Conservation (phyloP, 1,139 yeast genomes). For the Saccharomyces hybrid region DNA sequence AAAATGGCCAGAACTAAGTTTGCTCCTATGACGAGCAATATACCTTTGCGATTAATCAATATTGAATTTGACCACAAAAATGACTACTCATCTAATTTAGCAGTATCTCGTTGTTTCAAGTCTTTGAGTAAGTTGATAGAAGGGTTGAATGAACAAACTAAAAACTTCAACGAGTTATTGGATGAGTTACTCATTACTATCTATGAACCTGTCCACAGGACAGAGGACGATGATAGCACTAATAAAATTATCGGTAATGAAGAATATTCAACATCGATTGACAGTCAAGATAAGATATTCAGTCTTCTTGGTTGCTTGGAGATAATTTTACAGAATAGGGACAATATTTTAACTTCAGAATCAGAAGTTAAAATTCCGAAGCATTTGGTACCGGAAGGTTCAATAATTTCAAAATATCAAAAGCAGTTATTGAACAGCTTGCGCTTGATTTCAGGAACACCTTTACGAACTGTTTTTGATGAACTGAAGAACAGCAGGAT, state of each 20-base stretch:
- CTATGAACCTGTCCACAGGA: constrained; percentile 41
- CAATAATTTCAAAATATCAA: constrained; percentile 22
- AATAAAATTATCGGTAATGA: constrained; percentile 41
- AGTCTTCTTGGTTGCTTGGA: constrained; percentile 57
- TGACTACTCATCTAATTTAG: constrained; percentile 19
- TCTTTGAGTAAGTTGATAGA: constrained; percentile 11
- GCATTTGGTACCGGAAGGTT: constrained; percentile 12
- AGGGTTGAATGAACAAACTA: constrained; percentile 49
- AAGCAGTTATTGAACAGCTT: constrained; percentile 13
- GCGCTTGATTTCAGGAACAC: constrained; percentile 18
- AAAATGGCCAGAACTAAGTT: constrained; percentile 17
- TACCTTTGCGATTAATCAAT: constrained; percentile 16
- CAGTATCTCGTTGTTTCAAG: constrained; percentile 18
- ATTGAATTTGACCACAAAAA: constrained; percentile 12
- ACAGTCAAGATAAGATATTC: constrained; percentile 64
- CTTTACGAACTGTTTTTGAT: constrained; percentile 23
- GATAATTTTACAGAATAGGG: constrained; percentile 50
- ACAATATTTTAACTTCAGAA: constrained; percentile 36
- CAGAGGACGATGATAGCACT: constrained; percentile 39
- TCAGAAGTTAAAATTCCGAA: constrained; percentile 18
- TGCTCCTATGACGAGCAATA: constrained; percentile 13
- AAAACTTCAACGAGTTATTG: constrained; percentile 49
- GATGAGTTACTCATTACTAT: constrained; percentile 38
- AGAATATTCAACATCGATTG: constrained; percentile 67
- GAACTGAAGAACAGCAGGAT: constrained; percentile 24